Evolutionary conservation across 148 eudicot genomes (phyloP), one percentile per base, ranked within the genome.

Genomic region (Heliosperma pusillum): DNA sequence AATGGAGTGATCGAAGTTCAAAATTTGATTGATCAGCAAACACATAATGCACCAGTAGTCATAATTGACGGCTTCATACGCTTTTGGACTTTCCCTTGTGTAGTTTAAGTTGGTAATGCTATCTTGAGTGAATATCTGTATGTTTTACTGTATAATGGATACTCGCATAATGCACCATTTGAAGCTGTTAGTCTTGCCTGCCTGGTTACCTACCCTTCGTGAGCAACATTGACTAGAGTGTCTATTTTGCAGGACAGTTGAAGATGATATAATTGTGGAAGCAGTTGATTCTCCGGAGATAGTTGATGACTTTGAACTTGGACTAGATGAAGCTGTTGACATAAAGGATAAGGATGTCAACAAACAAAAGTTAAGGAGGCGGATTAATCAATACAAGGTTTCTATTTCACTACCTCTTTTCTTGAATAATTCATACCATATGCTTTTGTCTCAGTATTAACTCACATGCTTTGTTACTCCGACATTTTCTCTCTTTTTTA

Each of bases 251-350:
- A 94, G 98, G 59, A 90, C 98, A 58, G 88, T 89, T 67, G 98
- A 94, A 85, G 96, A 94, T 82, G 93, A 94, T 84, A 83, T 94
- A 68, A 65, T 94, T 76, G 87, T 94, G 80, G 98, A 94, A 72
- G 90, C 87, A 75, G 89, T 89, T 72, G 97, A 92, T 71, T 70
- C 91, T 73, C 93, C 96, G 6, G 97, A 94, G 69, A 85, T 94
- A 56, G 33, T 92, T 76, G 98, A 94, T 82, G 98, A 94, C 85
- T 90, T 94, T 87, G 97, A 94, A 74, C 79, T 92, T 69, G 97
- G 92, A 64, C 98, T 90, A 78, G 98, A 87, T 71, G 98, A 92
- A 87, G 93, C 76, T 67, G 89, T 94, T 67, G 97, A 92, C 69
- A 90, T 94, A 55, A 94, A 94, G 82, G 98, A 91, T 82, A 92